phyloP scores from a whole-genome alignment of 805 yeast genomes.

The Wickerhamiella alocasiicola region DNA sequence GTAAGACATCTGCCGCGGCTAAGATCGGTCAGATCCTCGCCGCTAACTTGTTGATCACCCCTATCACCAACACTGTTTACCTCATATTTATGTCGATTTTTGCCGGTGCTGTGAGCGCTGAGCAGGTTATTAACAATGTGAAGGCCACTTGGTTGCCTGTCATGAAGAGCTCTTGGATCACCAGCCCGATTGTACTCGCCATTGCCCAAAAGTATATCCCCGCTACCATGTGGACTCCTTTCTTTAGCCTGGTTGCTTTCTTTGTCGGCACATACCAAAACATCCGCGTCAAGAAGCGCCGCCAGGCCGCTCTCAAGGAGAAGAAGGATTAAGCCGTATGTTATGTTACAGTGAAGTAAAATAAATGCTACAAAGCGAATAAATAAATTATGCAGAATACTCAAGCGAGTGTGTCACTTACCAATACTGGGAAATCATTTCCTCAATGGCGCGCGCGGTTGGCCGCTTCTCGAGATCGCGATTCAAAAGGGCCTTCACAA shows the following conservation, averaged over 20 bases:
- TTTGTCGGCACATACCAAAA: conserved; percentile 31
- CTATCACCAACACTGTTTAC: conserved; percentile 26
- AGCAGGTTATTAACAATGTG: conserved; percentile 24
- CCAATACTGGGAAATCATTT: background rate
- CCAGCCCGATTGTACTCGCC: conserved; percentile 29
- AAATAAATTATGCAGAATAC: background rate
- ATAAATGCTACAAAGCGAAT: too few relatives aligned
- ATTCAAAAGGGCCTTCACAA: conserved; percentile 7
- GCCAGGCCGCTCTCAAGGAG: conserved; percentile 11
- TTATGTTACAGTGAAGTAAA: background rate
- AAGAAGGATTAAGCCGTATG: conserved; percentile 4
- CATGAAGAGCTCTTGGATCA: conserved; percentile 27
- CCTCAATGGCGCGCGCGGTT: background rate
- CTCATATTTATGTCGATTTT: conserved; percentile 28
- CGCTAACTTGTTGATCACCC: conserved; percentile 26
- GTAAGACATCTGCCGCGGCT: conserved; percentile 22
- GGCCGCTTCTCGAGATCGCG: conserved; percentile 9
- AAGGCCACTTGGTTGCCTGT: conserved; percentile 26
- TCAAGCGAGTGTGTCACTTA: background rate
- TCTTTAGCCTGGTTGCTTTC: conserved; percentile 30
- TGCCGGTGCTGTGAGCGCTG: conserved; percentile 27
- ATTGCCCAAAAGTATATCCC: conserved; percentile 31
- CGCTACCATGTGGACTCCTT: conserved; percentile 31
- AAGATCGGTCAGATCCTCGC: conserved; percentile 28
- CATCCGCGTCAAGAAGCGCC: conserved; percentile 25